These are phyloP conservation scores for Candida alai DNA, from an alignment of 805 yeast genomes.

Conservation along the genomic window DNA sequence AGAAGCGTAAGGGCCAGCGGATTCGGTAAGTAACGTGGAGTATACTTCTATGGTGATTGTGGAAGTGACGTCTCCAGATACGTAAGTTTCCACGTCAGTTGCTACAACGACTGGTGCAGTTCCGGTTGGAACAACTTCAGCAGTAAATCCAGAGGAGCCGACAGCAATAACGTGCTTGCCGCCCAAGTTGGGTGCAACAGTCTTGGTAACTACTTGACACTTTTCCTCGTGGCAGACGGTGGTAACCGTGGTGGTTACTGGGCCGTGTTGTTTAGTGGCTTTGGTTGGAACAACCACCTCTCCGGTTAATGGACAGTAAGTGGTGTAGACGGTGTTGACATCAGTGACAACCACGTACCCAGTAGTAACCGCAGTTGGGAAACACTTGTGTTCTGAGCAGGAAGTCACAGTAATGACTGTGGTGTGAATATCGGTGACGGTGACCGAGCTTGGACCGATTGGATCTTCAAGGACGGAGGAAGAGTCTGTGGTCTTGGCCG, in stretches of 20 bases:
- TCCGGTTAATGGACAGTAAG: conserved; percentile 19
- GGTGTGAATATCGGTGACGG: conserved; percentile 18
- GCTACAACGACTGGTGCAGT: conserved; percentile 6
- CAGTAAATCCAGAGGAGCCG: not conserved
- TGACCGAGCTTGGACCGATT: conserved; percentile 5
- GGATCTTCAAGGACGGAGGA: not conserved
- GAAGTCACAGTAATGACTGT: conserved; percentile 34
- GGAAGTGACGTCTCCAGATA: conserved; percentile 6
- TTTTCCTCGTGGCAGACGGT: conserved; percentile 3
- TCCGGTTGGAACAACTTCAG: conserved; percentile 2
- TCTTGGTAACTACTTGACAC: conserved; percentile 3
- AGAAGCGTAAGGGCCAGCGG: conserved; percentile 3
- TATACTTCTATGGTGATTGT: conserved; percentile 4
- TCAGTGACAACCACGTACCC: conserved; percentile 26
- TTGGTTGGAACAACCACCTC: not conserved
- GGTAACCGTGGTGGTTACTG: conserved; percentile 1
- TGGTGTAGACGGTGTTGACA: conserved; percentile 20
- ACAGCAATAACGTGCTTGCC: conserved; percentile 4
- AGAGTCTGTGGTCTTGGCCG: not conserved
- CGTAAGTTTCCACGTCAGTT: conserved; percentile 3
- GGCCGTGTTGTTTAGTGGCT: too few species aligned
- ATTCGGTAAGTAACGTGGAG: conserved; percentile 5
- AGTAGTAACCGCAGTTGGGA: conserved; percentile 27
- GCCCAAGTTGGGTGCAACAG: conserved; percentile 1
- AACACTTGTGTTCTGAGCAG: conserved; percentile 32